Evolutionary conservation across 345 rosid genomes (phyloP), one percentile per base, ranked within the genome.

Genomic region (Atalantia buxifolia): DNA sequence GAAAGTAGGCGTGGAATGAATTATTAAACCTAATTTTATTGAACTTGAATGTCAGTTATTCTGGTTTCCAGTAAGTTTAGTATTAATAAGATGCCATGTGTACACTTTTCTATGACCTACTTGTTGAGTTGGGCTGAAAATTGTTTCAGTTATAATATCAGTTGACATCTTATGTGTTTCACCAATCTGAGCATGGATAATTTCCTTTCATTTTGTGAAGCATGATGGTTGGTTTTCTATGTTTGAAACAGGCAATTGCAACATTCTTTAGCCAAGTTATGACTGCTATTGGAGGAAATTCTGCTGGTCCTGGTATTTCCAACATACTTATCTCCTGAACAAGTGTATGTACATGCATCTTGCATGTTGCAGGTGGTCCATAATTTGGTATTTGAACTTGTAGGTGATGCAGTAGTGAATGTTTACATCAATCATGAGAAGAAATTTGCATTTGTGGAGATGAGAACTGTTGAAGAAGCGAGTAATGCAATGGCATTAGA

Each of bases 231-330:
- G 65, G 36, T 66, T 16, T 66, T 75, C 50, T 66, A 25, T 62
- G 74, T 71, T 40, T 76, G 64, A 50, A 66, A 81, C 84, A 87
- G 90, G 60, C 86, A 66, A 81, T 87, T 31, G 88, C 90, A 50
- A 82, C 84, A n/a, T 87, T 79, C 80, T 87, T 87, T 68, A 87
- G 88, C 79, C 83, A 78, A 53, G 87, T 85, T 56, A 87, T 87
- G 90, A 76, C 84, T 74, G 84, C 90, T 30, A 80, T 87, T 24
- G 90, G 90, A 50, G 90, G 90, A 56, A 87, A 87, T 72, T 68
- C 88, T 69, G 90, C 90, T 76, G 90, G 90, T 63, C 87, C 88
- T 78, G 90, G 90, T 87, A 75, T 35, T 36, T 50, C 40, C 60
- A 72, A 56, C 42, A 1, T 22, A 66, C 60, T 62, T 59, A n/a